Percentiles rank a stretch among this genome's conserved stretches.
phyloP scores from a whole-genome alignment of 1,139 yeast species.

The Williopsis jadinii region DNA sequence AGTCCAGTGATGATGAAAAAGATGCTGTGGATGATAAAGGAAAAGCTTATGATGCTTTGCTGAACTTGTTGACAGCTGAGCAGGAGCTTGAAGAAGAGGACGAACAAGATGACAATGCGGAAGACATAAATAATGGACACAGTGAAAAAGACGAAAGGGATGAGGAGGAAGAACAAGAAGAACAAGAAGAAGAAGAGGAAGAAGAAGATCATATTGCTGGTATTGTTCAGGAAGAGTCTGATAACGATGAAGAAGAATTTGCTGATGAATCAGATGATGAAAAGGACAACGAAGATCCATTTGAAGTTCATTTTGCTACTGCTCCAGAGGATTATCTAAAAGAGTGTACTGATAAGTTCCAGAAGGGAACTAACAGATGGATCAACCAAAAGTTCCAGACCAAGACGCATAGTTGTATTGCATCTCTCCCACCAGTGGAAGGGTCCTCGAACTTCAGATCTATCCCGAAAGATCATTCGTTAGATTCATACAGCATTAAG shows the following conservation, averaged over 20 bases:
- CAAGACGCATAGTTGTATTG: slow-evolving; percentile 10
- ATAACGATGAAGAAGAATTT: slow-evolving; percentile 28
- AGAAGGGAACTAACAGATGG: slow-evolving; percentile 11
- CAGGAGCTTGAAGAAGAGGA: slow-evolving; percentile 25
- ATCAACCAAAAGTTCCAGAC: slow-evolving; percentile 8
- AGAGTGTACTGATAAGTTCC: slow-evolving; percentile 14
- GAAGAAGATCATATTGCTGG: slow-evolving; percentile 28
- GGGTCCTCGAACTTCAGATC: slow-evolving; percentile 7
- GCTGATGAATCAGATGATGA: slow-evolving; percentile 29
- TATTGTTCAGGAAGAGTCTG: slow-evolving; percentile 31
- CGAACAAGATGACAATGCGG: slow-evolving; percentile 16
- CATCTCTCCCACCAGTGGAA: slow-evolving; percentile 15
- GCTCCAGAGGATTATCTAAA: slow-evolving; percentile 39
- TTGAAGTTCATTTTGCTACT: slow-evolving; percentile 65
- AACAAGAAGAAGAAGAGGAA: slow-evolving; percentile 21
- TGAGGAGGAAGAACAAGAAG: slow-evolving; percentile 15
- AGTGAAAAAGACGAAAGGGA: slow-evolving; percentile 16
- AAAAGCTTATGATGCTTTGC: slow-evolving; percentile 67
- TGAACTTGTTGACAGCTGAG: slow-evolving; percentile 60
- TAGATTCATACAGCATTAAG: slow-evolving; percentile 27
- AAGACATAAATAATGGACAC: neutral
- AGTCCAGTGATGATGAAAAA: slow-evolving; percentile 7
- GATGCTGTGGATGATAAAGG: slow-evolving; percentile 4
- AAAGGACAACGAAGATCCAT: slow-evolving; percentile 49
- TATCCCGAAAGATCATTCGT: slow-evolving; percentile 16